phyloP scores from a whole-genome alignment of 1,139 yeast species.

The Candida dubliniensis region DNA sequence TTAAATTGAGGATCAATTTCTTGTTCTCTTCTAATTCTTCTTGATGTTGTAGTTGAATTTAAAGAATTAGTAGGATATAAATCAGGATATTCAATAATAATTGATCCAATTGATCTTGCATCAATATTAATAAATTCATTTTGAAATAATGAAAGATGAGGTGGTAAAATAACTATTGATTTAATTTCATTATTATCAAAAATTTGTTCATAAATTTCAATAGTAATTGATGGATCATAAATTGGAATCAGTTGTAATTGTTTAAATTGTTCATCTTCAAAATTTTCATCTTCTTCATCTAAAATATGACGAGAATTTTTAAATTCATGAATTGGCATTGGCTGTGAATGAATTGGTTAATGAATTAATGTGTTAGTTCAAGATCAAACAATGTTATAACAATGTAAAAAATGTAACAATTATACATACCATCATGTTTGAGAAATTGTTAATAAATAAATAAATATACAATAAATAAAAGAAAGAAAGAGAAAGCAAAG shows the following conservation, averaged over 20 bases:
- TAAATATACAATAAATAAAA: too few relatives aligned
- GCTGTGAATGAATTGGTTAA: constrained; percentile 22
- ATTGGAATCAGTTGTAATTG: not conserved
- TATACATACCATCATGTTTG: too few relatives aligned
- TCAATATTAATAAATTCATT: constrained; percentile 23
- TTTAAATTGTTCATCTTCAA: not conserved
- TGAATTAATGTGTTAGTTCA: too few relatives aligned
- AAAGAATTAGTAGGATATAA: constrained; percentile 3
- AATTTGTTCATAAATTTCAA: constrained; percentile 9
- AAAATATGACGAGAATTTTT: constrained; percentile 56
- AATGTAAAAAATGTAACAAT: too few relatives aligned
- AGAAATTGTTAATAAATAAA: too few relatives aligned
- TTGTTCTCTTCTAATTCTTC: too few relatives aligned
- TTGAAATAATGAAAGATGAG: constrained; percentile 25
- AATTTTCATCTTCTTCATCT: constrained; percentile 42
- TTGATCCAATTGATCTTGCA: constrained; percentile 21
- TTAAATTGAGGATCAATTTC: constrained; percentile 19
- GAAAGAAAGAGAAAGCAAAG: too few relatives aligned
- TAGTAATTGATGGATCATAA: constrained; percentile 16
- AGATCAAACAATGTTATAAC: too few relatives aligned
- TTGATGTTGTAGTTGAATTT: too few relatives aligned
- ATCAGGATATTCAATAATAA: constrained; percentile 25
- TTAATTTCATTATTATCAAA: constrained; percentile 12
- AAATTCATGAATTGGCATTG: constrained; percentile 57
- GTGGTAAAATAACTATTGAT: constrained; percentile 28